Percentiles rank a stretch among this genome's conserved stretches.
phyloP scores from a whole-genome alignment of 768 basidiomycete species.

The Mycena pura region DNA sequence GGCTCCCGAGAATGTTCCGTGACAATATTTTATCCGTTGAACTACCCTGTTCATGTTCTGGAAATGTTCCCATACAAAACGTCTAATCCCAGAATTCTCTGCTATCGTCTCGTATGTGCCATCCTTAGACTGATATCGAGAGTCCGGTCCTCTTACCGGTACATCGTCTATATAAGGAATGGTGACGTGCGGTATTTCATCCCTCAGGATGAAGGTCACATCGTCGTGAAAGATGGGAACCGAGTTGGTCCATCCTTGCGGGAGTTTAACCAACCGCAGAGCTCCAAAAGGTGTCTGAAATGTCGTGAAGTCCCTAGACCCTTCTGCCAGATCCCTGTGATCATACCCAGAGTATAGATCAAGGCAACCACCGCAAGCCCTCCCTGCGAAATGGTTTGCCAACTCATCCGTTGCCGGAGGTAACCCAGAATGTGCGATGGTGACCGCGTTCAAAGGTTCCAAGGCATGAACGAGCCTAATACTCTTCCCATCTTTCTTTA shows the following conservation, averaged over 20 bases:
- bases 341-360: constrained; percentile 35
- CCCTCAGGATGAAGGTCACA: constrained; percentile 33
- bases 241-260: constrained; percentile 41
- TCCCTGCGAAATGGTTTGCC: constrained; percentile 20
- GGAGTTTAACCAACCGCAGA: constrained; percentile 26
- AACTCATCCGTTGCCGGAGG: constrained; percentile 26
- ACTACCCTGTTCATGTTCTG: too few relatives aligned
- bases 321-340: constrained; percentile 28
- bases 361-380: constrained; percentile 23
- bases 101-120: too few relatives aligned
- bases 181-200: constrained; percentile 35
- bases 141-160: too few relatives aligned
- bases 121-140: too few relatives aligned
- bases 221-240: constrained; percentile 39
- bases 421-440: constrained; percentile 29
- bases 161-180: constrained; percentile 39
- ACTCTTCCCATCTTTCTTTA: constrained; percentile 29
- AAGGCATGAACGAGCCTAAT: constrained; percentile 34
- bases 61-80: too few relatives aligned
- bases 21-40: too few relatives aligned
- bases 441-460: constrained; percentile 35
- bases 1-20: too few relatives aligned
- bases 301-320: constrained; percentile 35
- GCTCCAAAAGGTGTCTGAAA: constrained; percentile 35
- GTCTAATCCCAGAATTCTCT: too few relatives aligned